A percentile compares a stretch with the other conserved stretches of the same genome.
These are phyloP conservation scores for Hysterium pulicare DNA, from an alignment of 2,329 filamentous ascomycete species.

Conservation along the genomic window DNA sequence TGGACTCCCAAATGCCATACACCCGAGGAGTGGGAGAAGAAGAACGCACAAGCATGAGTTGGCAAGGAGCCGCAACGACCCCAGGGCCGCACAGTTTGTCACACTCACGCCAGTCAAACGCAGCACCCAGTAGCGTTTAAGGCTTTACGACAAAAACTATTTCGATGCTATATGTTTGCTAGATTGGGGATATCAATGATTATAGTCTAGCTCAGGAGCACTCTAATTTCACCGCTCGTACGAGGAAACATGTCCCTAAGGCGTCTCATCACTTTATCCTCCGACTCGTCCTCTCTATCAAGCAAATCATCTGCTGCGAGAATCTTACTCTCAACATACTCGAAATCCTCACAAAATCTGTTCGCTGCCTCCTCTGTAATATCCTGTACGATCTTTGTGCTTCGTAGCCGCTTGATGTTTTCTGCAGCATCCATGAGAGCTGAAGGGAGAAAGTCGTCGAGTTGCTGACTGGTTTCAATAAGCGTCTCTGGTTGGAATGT, in stretches of 20 bases:
- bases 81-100: no score
- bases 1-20: conserved; percentile 96
- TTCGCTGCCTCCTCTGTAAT: conserved; percentile 82
- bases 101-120: no score
- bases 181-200: no score
- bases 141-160: no score
- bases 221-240: conserved; percentile 61
- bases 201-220: conserved; percentile 54
- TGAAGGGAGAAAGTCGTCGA: conserved; percentile 90
- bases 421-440: conserved; percentile 90
- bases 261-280: conserved; percentile 34
- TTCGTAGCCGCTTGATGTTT: conserved; percentile 70
- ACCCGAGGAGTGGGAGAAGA: conserved; percentile 79
- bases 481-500: conserved; percentile 61
- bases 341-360: conserved; percentile 82
- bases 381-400: conserved; percentile 66
- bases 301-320: conserved; percentile 55
- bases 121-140: no score
- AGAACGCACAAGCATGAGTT: conserved; percentile 44
- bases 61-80: no score
- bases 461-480: conserved; percentile 64
- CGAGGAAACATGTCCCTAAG: conserved; percentile 60
- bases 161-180: no score
- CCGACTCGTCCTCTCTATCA: conserved; percentile 32
- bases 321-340: conserved; percentile 61